Evolutionary conservation across 306 rosid species (phyloP).

Genomic region (Quercus berberidifolia): DNA sequence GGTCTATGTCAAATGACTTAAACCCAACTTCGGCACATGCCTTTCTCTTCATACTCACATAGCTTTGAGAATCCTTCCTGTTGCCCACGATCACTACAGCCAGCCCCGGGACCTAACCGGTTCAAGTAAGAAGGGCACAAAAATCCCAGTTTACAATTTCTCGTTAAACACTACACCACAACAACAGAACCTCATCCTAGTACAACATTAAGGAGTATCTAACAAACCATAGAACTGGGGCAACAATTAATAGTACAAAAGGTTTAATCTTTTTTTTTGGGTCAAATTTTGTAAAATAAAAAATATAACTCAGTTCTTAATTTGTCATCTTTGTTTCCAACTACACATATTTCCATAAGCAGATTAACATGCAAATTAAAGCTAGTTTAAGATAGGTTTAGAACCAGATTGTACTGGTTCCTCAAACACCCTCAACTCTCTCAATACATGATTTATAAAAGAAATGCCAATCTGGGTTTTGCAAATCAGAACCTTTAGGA

Average conservation of each 20-base stretch:
- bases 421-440: too few relatives aligned
- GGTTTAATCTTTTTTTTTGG: too few relatives aligned
- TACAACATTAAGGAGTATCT: not conserved
- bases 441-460: not conserved
- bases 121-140: not conserved
- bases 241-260: too few relatives aligned
- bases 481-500: not conserved
- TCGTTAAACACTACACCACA: not conserved
- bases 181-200: not conserved
- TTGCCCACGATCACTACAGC: slow-evolving; percentile 88
- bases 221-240: too few relatives aligned
- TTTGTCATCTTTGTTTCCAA: too few relatives aligned
- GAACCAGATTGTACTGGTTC: too few relatives aligned
- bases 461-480: not conserved
- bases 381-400: too few relatives aligned
- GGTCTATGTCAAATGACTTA: slow-evolving; percentile 70
- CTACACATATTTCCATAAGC: too few relatives aligned
- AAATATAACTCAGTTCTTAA: too few relatives aligned
- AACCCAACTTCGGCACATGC: slow-evolving; percentile 89
- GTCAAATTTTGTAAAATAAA: too few relatives aligned
- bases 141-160: not conserved
- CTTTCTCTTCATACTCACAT: slow-evolving; percentile 79
- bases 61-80: slow-evolving; percentile 87
- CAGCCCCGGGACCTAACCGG: slow-evolving; percentile 72
- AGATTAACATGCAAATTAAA: too few relatives aligned